Evolutionary conservation across 225 moss, liverwort and hornwort species (phyloP), one percentile per base, ranked within the genome.

Genomic region (Lunularia cruciata): DNA sequence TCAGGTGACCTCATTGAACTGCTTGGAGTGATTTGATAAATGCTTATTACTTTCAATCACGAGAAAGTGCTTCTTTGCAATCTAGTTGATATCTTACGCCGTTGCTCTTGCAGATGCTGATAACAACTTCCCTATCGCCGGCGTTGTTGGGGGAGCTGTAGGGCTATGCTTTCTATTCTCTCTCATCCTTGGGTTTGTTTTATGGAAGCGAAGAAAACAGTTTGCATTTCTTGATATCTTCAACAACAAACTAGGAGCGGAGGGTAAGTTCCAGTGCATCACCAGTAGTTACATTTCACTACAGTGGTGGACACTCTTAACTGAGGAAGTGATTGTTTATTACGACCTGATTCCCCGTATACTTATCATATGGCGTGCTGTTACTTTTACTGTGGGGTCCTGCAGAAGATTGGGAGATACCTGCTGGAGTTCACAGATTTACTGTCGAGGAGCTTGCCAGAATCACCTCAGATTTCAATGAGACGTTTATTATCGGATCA

Each of bases 391-490:
- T 30, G 8, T 8, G 31, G 26, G 11, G 56, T 31, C 54, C 18
- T 51, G 2, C 56, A 69, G 69, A 18, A 26, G 31, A 56, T 26
- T 69, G 69, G 69, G 69, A 69, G 40, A 55, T 28, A 15, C 69
- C 69, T 55, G 33, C 55, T 9, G 56, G 56, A 0, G 55, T 69
- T 18, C 69, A 42, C 20, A 55, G 69, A 43, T 92, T 81, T 60
- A 60, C 76, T 11, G 38, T 92, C 28, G 73, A 72, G 38, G 92
- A 92, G 35, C 84, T 92, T 28, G 59, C 84, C 3, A 87, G 77
- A 72, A 86, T 86, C 19, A 92, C 89, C 8, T 72, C 58, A 34
- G 73, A 84, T 54, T 92, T 89, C 78, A 81, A 68, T 49, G 82
- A 83, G 32, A 52, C 37, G 35, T 79, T 84, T 43, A 80, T 87